These are phyloP conservation scores for Pinus albicaulis DNA, from an alignment of 75 land plant species.

Conservation along the genomic window DNA sequence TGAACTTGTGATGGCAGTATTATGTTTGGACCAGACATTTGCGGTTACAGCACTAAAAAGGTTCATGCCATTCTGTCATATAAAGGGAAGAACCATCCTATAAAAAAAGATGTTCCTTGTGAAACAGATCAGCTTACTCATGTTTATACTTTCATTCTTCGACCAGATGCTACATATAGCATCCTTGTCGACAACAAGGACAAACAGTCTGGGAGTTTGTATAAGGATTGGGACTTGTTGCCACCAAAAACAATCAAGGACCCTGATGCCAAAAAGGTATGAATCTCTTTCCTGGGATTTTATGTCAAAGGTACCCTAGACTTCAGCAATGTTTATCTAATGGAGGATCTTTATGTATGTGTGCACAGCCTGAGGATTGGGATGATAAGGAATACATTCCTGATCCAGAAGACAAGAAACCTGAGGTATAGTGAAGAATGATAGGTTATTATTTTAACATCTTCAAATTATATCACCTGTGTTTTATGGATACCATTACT, in stretches of 20 bases:
- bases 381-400: conserved; percentile 87
- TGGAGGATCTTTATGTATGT: neutral
- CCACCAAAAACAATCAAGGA: conserved; percentile 85
- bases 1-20: conserved; percentile 51
- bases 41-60: conserved; percentile 81
- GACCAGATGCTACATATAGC: conserved; percentile 83
- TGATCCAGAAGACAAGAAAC: conserved; percentile 92
- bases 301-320: neutral
- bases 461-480: neutral
- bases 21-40: conserved; percentile 97
- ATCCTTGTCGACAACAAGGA: conserved; percentile 79
- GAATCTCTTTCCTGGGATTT: neutral
- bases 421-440: conserved; percentile 52
- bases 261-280: conserved; percentile 77
- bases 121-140: conserved; percentile 93
- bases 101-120: conserved; percentile 79
- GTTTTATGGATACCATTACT: neutral
- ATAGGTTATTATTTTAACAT: neutral
- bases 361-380: conserved; percentile 90
- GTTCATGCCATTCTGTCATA: conserved; percentile 76
- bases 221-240: conserved; percentile 78
- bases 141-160: conserved; percentile 87
- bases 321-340: neutral
- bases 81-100: conserved; percentile 60
- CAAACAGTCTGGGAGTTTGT: conserved; percentile 73